Evolutionary conservation across 75 land plant genomes (phyloP).

Genomic region (Sequoiadendron giganteum): DNA sequence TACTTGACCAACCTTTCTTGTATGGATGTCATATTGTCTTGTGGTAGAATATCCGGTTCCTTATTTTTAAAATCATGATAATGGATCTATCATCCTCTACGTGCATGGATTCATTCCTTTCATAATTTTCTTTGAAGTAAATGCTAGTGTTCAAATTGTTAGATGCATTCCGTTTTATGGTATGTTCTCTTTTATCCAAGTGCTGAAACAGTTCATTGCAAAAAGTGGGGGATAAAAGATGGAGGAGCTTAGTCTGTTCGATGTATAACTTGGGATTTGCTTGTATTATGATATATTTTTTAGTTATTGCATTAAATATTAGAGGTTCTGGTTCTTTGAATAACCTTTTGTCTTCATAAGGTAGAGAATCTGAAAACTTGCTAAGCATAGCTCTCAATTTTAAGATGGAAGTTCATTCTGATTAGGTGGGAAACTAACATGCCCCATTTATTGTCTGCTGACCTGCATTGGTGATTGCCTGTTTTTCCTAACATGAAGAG

Average conservation of each 20-base stretch:
- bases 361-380: neutral
- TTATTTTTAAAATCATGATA: neutral
- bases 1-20: constrained; percentile 8
- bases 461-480: neutral
- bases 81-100: neutral
- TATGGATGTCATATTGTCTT: neutral
- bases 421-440: neutral
- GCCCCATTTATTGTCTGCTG: neutral
- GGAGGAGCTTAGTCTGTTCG: neutral
- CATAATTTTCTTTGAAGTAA: neutral
- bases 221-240: neutral
- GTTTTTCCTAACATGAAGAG: neutral
- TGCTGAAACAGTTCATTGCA: neutral
- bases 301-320: neutral
- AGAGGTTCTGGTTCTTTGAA: neutral
- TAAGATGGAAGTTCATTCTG: neutral
- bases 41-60: neutral
- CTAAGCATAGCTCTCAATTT: neutral
- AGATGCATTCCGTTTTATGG: neutral
- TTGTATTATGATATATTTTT: neutral
- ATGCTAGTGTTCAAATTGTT: neutral
- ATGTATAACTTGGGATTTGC: neutral
- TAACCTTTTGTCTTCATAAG: neutral
- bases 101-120: neutral
- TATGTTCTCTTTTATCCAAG: neutral